Evolutionary conservation across 2,329 filamentous ascomycete species (phyloP).

Genomic region (Dryadomyces sulphureus): DNA sequence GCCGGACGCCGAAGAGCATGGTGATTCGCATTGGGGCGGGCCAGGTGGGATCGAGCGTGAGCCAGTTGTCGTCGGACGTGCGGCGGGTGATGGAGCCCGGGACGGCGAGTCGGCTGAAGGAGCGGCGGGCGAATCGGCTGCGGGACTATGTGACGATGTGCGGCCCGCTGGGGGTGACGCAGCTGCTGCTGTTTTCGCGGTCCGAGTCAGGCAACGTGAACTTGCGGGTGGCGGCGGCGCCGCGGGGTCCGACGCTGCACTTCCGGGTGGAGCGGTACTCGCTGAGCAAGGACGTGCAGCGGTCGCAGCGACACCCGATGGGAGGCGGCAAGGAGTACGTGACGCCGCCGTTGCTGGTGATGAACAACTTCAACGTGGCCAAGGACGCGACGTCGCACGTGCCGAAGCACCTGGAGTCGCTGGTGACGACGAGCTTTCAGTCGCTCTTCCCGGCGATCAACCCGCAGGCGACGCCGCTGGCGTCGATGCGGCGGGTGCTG

Average conservation of each 20-base stretch:
- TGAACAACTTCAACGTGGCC: slow-evolving; percentile 84
- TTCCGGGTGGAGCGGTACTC: slow-evolving; percentile 94
- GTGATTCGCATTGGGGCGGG: slow-evolving; percentile 93
- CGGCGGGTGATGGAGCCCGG: slow-evolving; percentile 91
- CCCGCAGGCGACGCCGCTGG: slow-evolving; percentile 74
- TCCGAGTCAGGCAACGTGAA: slow-evolving; percentile 87
- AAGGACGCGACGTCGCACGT: slow-evolving; percentile 50
- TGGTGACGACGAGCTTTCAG: slow-evolving; percentile 89
- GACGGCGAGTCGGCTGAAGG: slow-evolving; percentile 77
- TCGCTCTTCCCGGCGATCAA: slow-evolving; percentile 93
- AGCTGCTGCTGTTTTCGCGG: slow-evolving; percentile 84
- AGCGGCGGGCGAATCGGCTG: slow-evolving; percentile 74
- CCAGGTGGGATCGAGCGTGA: slow-evolving; percentile 82
- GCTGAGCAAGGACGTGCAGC: slow-evolving; percentile 77
- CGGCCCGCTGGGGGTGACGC: slow-evolving; percentile 81
- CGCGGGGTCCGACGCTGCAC: slow-evolving; percentile 81
- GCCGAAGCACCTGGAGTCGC: slow-evolving; percentile 86
- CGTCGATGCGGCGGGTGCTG: slow-evolving; percentile 83
- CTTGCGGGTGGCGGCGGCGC: slow-evolving; percentile 72
- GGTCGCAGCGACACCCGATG: slow-evolving; percentile 67
- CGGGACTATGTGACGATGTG: slow-evolving; percentile 93
- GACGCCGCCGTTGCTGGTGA: slow-evolving; percentile 79
- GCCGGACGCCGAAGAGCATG: slow-evolving; percentile 82
- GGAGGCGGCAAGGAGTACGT: slow-evolving; percentile 75
- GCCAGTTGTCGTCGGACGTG: slow-evolving; percentile 82